Conservation (phyloP, 495 filamentous ascomycete species). For the Parachaetomium inaequale region DNA sequence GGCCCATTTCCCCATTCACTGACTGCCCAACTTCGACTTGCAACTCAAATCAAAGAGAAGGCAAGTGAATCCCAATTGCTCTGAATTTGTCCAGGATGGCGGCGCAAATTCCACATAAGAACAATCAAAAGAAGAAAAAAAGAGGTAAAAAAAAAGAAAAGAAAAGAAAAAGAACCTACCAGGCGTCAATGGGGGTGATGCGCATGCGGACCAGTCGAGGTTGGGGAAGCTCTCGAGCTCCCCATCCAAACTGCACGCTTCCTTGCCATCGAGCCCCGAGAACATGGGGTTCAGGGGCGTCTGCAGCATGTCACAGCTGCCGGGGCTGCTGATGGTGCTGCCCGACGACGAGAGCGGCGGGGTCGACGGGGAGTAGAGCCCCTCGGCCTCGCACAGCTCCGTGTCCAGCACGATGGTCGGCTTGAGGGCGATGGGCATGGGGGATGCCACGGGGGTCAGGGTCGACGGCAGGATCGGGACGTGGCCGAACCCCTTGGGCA, state of each 20-base stretch:
- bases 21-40: not conserved
- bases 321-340: conserved; percentile 82
- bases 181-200: conserved; percentile 87
- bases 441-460: conserved; percentile 75
- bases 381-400: conserved; percentile 62
- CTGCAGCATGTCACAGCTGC: conserved; percentile 69
- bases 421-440: conserved; percentile 67
- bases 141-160: conserved; percentile 20
- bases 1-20: not conserved
- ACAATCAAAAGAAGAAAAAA: not conserved
- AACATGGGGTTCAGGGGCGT: conserved; percentile 81
- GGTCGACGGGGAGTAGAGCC: conserved; percentile 78
- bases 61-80: not conserved
- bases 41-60: not conserved
- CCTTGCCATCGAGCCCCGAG: conserved; percentile 72
- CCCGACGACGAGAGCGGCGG: conserved; percentile 82
- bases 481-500: conserved; percentile 56
- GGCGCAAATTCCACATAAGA: not conserved
- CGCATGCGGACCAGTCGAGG: conserved; percentile 70
- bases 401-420: conserved; percentile 77
- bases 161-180: conserved; percentile 57
- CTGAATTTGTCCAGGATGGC: not conserved
- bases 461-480: conserved; percentile 49
- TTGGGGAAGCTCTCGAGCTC: conserved; percentile 71
- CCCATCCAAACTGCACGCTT: conserved; percentile 66